Conservation (phyloP, 495 filamentous ascomycete species). For the Penicillium goetzii region DNA sequence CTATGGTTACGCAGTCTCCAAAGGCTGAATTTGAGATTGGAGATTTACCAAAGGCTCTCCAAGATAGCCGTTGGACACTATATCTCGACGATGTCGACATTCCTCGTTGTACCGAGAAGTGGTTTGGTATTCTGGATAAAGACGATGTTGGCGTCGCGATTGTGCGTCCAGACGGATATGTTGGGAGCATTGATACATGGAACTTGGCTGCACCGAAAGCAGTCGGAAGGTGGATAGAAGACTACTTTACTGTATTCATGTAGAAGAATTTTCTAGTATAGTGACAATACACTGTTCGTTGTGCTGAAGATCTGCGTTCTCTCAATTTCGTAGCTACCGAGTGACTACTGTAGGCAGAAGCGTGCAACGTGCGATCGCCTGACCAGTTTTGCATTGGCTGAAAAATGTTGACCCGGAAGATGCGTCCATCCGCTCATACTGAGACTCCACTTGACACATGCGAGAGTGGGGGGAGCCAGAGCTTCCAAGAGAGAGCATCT, state of each 20-base stretch:
- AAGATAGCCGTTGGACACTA: conserved; percentile 67
- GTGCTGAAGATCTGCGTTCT: not conserved
- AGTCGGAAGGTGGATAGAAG: conserved; percentile 59
- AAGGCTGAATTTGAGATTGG: conserved; percentile 61
- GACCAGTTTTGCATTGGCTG: too few species aligned
- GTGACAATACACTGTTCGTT: not conserved
- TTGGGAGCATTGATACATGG: conserved; percentile 62
- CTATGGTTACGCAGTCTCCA: conserved; percentile 57
- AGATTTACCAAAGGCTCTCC: conserved; percentile 60
- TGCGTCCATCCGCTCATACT: not conserved
- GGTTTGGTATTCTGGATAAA: conserved; percentile 58
- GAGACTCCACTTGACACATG: not conserved
- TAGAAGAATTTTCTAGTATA: not conserved
- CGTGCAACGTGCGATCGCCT: too few species aligned
- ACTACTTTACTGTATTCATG: conserved; percentile 53
- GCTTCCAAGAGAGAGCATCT: not conserved
- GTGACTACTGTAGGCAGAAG: too few species aligned
- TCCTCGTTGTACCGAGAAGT: conserved; percentile 60
- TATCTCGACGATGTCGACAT: conserved; percentile 65
- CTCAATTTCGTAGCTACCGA: not conserved
- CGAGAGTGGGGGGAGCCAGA: conserved; percentile 10
- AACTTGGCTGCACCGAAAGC: conserved; percentile 45
- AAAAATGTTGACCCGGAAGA: too few species aligned
- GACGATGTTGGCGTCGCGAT: conserved; percentile 60
- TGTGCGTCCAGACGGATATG: conserved; percentile 70